Base-by-base conservation (phyloP, 73 alveolate species). In the Stentor roeselii region DNA sequence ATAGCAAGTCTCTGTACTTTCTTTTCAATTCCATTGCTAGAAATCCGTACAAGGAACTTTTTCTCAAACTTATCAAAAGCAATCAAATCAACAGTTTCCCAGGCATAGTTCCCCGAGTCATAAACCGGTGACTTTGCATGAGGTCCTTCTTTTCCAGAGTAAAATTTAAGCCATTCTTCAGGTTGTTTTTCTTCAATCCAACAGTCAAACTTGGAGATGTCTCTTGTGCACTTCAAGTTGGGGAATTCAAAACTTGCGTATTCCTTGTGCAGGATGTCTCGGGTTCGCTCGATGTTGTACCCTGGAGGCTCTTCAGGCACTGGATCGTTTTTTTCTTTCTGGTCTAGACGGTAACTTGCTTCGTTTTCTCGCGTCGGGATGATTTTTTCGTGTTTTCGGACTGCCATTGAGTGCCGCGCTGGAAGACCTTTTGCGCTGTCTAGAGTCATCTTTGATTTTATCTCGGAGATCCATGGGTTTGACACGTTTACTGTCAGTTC, bases 111-210 rank as follows among this genome's bases (percentile, higher is more conserved):
- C 34, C 90, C 90, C 80, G 90, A 92, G 38, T 93, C 98, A 82
- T 84, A 95, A 82, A 94, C 94, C 39, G 99, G 99, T 27, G 98
- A 93, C 27, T 94, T 87, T 2, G 97, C 99, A 88, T 95, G 98
- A 39, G 95, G 95, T 42, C 90, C 95, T 42, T 92, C 96, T 67
- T 93, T 93, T 31, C 90, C 95, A 60, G 86, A 91, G 86, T 98
- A 95, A 85, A 88, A 85, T 3, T 90, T 94, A 3, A 93, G 84
- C 97, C 98, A 93, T 83, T 95, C 96, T 86, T 94, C 96, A 60
- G 95, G 93, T 37, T 92, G 87, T 78, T 75, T 87, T 59, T 92
- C 96, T 87, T 91, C 96, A 4, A 93, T 98, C 97, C 97, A 95
- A 39, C 97, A 90, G 84, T 95, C 99, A 84, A 90, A 95, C 86